Percentiles rank a stretch among this genome's conserved stretches.
Evolutionary conservation across 1,284 basidiomycete species (phyloP).

Genomic region (Thecaphora frezii): DNA sequence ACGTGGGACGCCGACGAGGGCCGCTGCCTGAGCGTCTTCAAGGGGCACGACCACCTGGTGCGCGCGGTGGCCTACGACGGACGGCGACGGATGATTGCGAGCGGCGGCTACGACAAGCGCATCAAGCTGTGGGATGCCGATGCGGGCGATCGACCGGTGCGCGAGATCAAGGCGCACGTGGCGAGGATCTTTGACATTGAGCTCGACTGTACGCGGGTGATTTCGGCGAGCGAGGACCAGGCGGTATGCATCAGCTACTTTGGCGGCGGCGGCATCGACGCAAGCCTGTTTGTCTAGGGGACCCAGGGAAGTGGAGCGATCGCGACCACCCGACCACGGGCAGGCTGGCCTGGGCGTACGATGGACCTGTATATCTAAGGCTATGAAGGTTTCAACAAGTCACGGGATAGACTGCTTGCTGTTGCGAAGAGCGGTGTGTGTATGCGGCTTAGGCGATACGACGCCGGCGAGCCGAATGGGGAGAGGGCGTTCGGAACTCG

Average conservation of each 20-base stretch:
- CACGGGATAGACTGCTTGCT: no score
- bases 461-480: no score
- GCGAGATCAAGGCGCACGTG: slow-evolving; percentile 17
- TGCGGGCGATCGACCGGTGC: slow-evolving; percentile 8
- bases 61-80: slow-evolving; percentile 34
- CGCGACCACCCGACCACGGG: no score
- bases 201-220: slow-evolving; percentile 35
- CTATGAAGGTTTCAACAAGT: no score
- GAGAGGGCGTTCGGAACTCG: no score
- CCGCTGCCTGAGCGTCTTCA: slow-evolving; percentile 21
- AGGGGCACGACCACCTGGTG: slow-evolving; percentile 35
- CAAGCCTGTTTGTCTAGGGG: slow-evolving; percentile 30
- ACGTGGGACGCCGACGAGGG: slow-evolving; percentile 41
- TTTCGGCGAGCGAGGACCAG: slow-evolving; percentile 42
- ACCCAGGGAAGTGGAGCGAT: no score
- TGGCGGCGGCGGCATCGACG: slow-evolving; percentile 26
- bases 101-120: slow-evolving; percentile 43
- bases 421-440: no score
- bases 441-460: no score
- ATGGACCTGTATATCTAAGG: no score
- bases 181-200: slow-evolving; percentile 41
- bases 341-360: no score
- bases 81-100: slow-evolving; percentile 19
- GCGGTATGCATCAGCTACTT: slow-evolving; percentile 37
- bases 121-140: slow-evolving; percentile 30